A percentile compares a stretch with the other conserved stretches of the same genome.
These are phyloP conservation scores for Sungouiella blattae DNA, from an alignment of 805 yeast genomes.

Conservation along the genomic window DNA sequence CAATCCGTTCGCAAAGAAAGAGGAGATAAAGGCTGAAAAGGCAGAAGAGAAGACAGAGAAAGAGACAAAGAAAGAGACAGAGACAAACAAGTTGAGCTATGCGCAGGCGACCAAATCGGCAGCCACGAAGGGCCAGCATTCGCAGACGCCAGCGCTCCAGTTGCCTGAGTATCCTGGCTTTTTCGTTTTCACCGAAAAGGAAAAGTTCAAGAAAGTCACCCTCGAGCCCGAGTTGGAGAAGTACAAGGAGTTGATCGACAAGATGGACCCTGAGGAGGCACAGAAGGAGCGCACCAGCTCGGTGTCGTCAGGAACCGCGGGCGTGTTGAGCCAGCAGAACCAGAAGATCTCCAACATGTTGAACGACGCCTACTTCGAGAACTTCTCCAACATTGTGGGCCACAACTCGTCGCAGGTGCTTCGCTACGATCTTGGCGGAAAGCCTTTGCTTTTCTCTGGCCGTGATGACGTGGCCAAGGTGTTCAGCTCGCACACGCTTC, in stretches of 20 bases:
- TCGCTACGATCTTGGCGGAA: slow-evolving; percentile 77
- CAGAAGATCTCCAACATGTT: slow-evolving; percentile 46
- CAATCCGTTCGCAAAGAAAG: slow-evolving; percentile 8
- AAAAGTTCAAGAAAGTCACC: slow-evolving; percentile 52
- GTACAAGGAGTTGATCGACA: slow-evolving; percentile 46
- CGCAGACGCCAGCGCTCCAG: slow-evolving; percentile 8
- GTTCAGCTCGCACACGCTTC: slow-evolving; percentile 41
- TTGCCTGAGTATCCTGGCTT: slow-evolving; percentile 61
- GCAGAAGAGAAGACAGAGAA: slow-evolving; percentile 6
- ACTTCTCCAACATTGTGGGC: slow-evolving; percentile 69
- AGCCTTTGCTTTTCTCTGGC: slow-evolving; percentile 70
- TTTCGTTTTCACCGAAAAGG: slow-evolving; percentile 70
- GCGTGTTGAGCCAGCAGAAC: slow-evolving; percentile 17
- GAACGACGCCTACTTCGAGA: slow-evolving; percentile 76
- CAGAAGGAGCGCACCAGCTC: slow-evolving; percentile 14
- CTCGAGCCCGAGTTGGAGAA: slow-evolving; percentile 50
- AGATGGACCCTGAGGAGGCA: slow-evolving; percentile 41
- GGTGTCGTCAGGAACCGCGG: slow-evolving; percentile 11
- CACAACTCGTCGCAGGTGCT: slow-evolving; percentile 85
- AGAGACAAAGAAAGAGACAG: neutral
- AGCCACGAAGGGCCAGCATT: too few species aligned
- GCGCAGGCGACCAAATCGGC: neutral
- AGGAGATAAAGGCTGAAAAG: slow-evolving; percentile 1
- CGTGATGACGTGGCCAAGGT: slow-evolving; percentile 52
- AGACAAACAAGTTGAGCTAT: neutral